Evolutionary conservation across 169 alveolate genomes (phyloP).

Genomic region (Theileria orientalis): DNA sequence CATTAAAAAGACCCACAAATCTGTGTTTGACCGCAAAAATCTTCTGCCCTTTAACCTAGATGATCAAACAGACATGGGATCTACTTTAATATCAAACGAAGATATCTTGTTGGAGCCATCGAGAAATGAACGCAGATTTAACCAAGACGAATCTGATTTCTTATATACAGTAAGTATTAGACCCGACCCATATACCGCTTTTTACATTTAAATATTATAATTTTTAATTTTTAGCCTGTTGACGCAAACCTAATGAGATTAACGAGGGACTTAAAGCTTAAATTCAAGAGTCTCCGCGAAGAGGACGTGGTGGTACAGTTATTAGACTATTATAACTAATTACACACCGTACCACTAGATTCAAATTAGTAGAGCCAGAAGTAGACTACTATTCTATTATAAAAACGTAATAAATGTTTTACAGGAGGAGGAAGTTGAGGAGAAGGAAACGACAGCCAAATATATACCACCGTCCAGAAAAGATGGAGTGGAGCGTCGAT

Average conservation of each 20-base stretch:
- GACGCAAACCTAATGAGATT: constrained; percentile 71
- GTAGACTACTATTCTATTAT: neutral
- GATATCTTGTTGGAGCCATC: constrained; percentile 71
- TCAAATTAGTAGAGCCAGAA: too few relatives aligned
- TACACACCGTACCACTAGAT: neutral
- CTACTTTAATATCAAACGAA: constrained; percentile 60
- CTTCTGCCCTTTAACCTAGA: constrained; percentile 66
- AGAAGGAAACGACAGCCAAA: constrained; percentile 40
- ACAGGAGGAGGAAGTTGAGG: constrained; percentile 14
- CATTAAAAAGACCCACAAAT: constrained; percentile 64
- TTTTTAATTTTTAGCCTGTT: constrained; percentile 53
- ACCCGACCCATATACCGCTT: constrained; percentile 1
- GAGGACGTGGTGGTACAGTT: constrained; percentile 56
- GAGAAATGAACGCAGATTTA: constrained; percentile 39
- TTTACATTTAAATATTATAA: constrained; percentile 1
- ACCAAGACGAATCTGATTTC: constrained; percentile 62
- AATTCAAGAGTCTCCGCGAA: constrained; percentile 73
- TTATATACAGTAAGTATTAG: constrained; percentile 51
- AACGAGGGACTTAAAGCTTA: constrained; percentile 71
- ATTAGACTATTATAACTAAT: neutral
- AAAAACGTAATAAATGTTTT: neutral
- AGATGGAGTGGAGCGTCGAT: constrained; percentile 53
- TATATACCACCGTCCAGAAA: constrained; percentile 62
- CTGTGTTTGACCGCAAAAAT: constrained; percentile 65
- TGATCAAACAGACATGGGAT: constrained; percentile 41